A percentile compares a stretch with the other conserved stretches of the same genome.
Evolutionary conservation across 2,329 filamentous ascomycete species (phyloP).

Genomic region (Talaromyces albobiverticillius): DNA sequence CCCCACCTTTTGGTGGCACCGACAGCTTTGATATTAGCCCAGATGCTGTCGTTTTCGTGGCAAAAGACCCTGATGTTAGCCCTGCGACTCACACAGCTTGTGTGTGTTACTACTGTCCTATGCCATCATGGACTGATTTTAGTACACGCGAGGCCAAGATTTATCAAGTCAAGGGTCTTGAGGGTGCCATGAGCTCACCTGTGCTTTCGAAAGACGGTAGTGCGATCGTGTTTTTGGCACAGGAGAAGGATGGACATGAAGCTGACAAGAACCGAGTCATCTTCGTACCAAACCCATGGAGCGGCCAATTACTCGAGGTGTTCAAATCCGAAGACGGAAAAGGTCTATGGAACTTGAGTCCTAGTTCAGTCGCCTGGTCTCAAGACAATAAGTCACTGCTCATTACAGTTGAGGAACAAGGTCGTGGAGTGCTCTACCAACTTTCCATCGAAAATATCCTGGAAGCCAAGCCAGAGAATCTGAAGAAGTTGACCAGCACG

Average conservation of each 20-base stretch:
- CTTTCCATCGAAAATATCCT: constrained; percentile 30
- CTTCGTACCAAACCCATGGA: constrained; percentile 42
- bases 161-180: constrained; percentile 31
- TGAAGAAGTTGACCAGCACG: constrained; percentile 38
- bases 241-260: constrained; percentile 46
- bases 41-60: constrained; percentile 44
- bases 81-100: constrained; percentile 47
- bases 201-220: constrained; percentile 44
- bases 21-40: constrained; percentile 48
- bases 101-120: constrained; percentile 44
- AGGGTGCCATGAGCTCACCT: constrained; percentile 45
- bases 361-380: constrained; percentile 39
- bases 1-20: constrained; percentile 47
- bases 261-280: constrained; percentile 47
- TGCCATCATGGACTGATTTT: constrained; percentile 41
- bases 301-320: constrained; percentile 36
- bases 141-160: constrained; percentile 28
- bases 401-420: constrained; percentile 41
- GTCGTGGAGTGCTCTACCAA: constrained; percentile 43
- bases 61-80: constrained; percentile 45
- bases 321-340: constrained; percentile 37
- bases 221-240: constrained; percentile 42
- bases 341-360: constrained; percentile 43
- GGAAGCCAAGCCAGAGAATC: constrained; percentile 25
- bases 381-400: constrained; percentile 41